Evolutionary conservation across 2,329 filamentous ascomycete genomes (phyloP).

Genomic region (Microsporum ferrugineum): DNA sequence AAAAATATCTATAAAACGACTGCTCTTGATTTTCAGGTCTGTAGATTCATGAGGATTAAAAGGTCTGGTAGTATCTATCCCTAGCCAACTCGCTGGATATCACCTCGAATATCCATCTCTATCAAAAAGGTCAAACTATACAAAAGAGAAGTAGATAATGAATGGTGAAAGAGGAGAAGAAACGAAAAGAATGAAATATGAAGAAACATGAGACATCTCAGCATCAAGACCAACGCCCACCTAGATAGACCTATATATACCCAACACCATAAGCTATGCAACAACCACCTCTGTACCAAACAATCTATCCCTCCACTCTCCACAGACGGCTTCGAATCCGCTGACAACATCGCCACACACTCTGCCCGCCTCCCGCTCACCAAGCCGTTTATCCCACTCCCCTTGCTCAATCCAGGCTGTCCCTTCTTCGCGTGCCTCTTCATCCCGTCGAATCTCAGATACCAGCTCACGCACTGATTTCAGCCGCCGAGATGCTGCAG

Average conservation of each 20-base stretch:
- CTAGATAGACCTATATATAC: not conserved
- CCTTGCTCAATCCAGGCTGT: conserved; percentile 69
- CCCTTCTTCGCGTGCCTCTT: conserved; percentile 71
- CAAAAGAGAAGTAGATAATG: not conserved
- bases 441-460: conserved; percentile 70
- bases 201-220: not conserved
- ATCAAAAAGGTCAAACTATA: not conserved
- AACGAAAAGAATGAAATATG: not conserved
- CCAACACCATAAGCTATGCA: conserved; percentile 10
- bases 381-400: conserved; percentile 68
- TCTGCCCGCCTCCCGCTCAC: conserved; percentile 65
- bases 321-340: conserved; percentile 85
- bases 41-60: not conserved
- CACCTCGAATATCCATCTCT: not conserved
- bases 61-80: not conserved
- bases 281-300: conserved; percentile 38
- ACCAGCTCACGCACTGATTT: conserved; percentile 76
- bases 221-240: not conserved
- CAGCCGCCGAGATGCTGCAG: conserved; percentile 65
- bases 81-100: not conserved
- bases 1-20: not conserved
- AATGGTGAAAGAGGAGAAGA: not conserved
- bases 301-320: conserved; percentile 67
- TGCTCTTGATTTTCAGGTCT: not conserved
- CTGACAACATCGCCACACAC: conserved; percentile 81